Evolutionary conservation across 257 asterid species (phyloP).

Genomic region (Mitragyna speciosa): DNA sequence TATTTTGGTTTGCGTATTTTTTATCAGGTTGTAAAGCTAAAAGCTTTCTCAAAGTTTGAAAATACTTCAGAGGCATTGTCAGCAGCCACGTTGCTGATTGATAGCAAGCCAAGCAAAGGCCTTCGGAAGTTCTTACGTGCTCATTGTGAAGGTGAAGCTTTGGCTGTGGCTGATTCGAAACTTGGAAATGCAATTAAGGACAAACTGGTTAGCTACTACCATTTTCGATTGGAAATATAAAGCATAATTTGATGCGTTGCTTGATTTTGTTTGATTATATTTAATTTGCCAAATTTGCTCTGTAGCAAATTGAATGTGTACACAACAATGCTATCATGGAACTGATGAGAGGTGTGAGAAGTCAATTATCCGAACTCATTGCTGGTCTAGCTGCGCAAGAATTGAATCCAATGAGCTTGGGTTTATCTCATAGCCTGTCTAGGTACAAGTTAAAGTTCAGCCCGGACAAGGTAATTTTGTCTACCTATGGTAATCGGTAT

Average conservation of each 20-base stretch:
- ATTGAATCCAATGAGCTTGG: constrained; percentile 92
- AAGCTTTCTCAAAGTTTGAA: constrained; percentile 79
- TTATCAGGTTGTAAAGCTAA: constrained; percentile 65
- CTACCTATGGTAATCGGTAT: not conserved
- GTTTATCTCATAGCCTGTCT: constrained; percentile 83
- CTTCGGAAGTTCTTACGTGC: constrained; percentile 69
- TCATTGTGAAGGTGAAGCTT: constrained; percentile 64
- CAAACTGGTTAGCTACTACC: constrained; percentile 58
- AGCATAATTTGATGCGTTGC: not conserved
- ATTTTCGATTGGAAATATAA: not conserved
- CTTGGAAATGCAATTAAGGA: constrained; percentile 81
- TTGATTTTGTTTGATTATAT: not conserved
- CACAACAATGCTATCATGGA: constrained; percentile 84
- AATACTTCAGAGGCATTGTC: constrained; percentile 77
- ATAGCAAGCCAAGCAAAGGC: constrained; percentile 74
- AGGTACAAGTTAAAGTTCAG: constrained; percentile 86
- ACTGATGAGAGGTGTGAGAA: constrained; percentile 88
- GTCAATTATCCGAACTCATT: constrained; percentile 77
- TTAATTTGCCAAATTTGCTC: not conserved
- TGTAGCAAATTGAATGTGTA: constrained; percentile 83
- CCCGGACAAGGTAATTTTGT: constrained; percentile 68
- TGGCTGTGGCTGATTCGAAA: constrained; percentile 83
- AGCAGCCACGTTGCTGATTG: constrained; percentile 63
- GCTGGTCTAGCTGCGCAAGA: constrained; percentile 80
- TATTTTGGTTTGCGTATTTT: not conserved